Conservation (phyloP, 257 asterid genomes). For the Penstemon newberryi region DNA sequence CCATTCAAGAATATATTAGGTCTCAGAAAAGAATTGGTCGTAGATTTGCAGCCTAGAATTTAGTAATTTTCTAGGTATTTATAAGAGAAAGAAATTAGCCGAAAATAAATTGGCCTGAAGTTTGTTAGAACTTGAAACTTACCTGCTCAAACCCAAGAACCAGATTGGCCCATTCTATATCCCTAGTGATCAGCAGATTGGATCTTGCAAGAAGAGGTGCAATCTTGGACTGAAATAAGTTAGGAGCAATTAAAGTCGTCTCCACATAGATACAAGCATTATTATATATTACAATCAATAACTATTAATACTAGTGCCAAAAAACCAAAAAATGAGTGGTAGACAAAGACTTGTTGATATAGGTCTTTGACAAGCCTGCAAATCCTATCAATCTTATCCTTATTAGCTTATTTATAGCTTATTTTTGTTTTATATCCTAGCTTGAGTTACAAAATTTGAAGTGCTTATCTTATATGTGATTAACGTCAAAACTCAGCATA, state of each 20-base stretch:
- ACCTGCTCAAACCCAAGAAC: slow-evolving; percentile 96
- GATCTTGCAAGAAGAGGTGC: slow-evolving; percentile 98
- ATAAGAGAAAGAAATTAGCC: slow-evolving; percentile 2
- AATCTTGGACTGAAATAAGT: slow-evolving; percentile 59
- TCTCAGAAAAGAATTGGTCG: background rate
- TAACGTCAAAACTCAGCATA: slow-evolving; percentile 13
- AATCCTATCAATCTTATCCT: background rate
- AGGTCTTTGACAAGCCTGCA: background rate
- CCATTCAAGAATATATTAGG: slow-evolving; percentile 3
- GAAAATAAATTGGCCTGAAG: slow-evolving; percentile 18
- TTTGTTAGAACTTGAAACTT: slow-evolving; percentile 28
- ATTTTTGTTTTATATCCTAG: slow-evolving; percentile 3
- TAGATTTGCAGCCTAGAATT: background rate
- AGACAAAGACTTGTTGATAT: slow-evolving; percentile 9
- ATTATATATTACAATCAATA: slow-evolving; percentile 16
- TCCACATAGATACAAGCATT: slow-evolving; percentile 20
- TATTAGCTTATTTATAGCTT: background rate
- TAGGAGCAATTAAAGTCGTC: slow-evolving; percentile 22
- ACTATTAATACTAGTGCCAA: slow-evolving; percentile 14
- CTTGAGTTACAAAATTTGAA: slow-evolving; percentile 7
- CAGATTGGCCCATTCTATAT: slow-evolving; percentile 97
- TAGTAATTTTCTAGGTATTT: background rate
- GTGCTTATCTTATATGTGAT: slow-evolving; percentile 8
- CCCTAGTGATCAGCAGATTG: slow-evolving; percentile 93
- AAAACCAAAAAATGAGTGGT: background rate